phyloP scores from a whole-genome alignment of 1,139 yeast genomes.

The Suhomyces taliae region DNA sequence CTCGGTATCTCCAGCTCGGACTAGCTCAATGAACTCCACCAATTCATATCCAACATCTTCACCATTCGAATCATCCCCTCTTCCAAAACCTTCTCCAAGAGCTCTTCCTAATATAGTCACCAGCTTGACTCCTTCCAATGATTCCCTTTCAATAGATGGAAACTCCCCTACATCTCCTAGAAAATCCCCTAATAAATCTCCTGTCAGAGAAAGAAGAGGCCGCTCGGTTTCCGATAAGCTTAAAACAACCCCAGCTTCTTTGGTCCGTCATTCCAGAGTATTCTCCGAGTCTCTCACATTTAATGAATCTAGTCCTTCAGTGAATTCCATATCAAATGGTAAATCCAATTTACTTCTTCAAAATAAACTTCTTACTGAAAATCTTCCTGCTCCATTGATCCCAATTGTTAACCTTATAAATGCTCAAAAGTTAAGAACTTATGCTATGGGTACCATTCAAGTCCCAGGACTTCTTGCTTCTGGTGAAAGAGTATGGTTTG shows the following conservation, averaged over 20 bases:
- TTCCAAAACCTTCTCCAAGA: not conserved
- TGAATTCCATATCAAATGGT: slow-evolving; percentile 3
- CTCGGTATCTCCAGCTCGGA: not conserved
- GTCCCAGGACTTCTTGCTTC: slow-evolving; percentile 20
- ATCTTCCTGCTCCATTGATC: slow-evolving; percentile 38
- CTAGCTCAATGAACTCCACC: slow-evolving; percentile 2
- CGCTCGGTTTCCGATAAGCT: slow-evolving; percentile 27
- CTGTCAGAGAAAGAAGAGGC: slow-evolving; percentile 12
- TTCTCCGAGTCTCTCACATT: slow-evolving; percentile 16
- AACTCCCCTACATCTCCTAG: slow-evolving; percentile 4
- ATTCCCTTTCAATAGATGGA: slow-evolving; percentile 5
- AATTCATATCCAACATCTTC: not conserved
- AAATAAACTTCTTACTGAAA: slow-evolving; percentile 25
- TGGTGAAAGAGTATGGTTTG: slow-evolving; percentile 31
- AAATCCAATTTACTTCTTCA: slow-evolving; percentile 14
- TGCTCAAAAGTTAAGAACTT: slow-evolving; percentile 43
- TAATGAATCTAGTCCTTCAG: slow-evolving; percentile 11
- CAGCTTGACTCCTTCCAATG: not conserved
- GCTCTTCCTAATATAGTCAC: not conserved
- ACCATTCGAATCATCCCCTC: not conserved
- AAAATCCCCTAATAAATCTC: slow-evolving; percentile 7
- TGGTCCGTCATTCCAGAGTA: slow-evolving; percentile 39
- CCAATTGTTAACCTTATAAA: slow-evolving; percentile 45
- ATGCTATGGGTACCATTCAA: slow-evolving; percentile 34
- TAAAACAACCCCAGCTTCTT: slow-evolving; percentile 39